Percentiles rank a stretch among this genome's conserved stretches.
Evolutionary conservation across 176 grass and related monocot species (phyloP).

Genomic region (Typha latifolia): DNA sequence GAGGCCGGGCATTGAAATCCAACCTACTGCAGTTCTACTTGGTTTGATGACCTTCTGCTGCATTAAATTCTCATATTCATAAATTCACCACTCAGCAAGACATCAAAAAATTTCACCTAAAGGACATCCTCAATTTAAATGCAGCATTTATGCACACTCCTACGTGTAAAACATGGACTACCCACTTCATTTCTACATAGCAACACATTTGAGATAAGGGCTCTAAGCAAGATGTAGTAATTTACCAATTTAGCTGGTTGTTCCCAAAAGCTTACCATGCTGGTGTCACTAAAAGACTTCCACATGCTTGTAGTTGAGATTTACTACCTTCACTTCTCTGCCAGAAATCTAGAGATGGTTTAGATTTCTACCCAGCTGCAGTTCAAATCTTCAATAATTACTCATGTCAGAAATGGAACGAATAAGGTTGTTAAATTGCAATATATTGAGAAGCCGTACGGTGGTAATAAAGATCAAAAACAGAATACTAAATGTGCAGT

Average conservation of each 20-base stretch:
- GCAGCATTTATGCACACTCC: constrained; percentile 10
- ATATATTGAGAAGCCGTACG: neutral
- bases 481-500: neutral
- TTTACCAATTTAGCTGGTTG: constrained; percentile 10
- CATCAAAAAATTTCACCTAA: neutral
- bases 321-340: constrained; percentile 6
- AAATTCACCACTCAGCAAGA: neutral
- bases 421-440: constrained; percentile 18
- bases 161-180: neutral
- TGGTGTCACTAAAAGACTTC: constrained; percentile 3
- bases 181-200: neutral
- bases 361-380: neutral
- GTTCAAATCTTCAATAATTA: neutral
- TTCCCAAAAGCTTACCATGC: constrained; percentile 7
- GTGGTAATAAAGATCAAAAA: neutral
- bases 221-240: constrained; percentile 10
- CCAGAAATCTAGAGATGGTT: neutral
- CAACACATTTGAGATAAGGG: neutral
- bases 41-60: neutral
- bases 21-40: constrained; percentile 8
- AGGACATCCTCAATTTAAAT: constrained; percentile 5
- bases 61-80: constrained; percentile 11
- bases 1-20: constrained; percentile 8
- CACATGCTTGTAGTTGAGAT: neutral
- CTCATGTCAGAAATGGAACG: constrained; percentile 13